Base-by-base conservation (phyloP, 2,329 filamentous ascomycete genomes). In the Beauveria scarabaeidicola region DNA sequence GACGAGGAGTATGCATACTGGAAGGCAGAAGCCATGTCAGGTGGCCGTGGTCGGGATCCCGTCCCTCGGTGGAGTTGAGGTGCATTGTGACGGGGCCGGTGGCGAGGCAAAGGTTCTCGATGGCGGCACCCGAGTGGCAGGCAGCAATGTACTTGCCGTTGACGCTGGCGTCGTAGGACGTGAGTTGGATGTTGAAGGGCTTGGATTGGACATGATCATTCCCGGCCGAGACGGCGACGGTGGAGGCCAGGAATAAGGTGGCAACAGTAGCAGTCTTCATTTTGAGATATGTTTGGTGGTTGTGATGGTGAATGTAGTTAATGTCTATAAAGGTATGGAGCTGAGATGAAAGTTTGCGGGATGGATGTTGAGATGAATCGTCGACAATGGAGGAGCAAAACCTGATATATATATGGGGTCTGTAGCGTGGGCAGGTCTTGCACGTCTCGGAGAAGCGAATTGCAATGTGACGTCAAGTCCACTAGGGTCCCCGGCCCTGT, bases 51-150 rank as follows among this genome's bases (percentile, higher is more conserved):
- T 54, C 19, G 29, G 32, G 36, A 29, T 25, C 3, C n/a, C 21
- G 21, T 11, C 15, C 27, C 10, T 15, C 29, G 38, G 46, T 52
- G 6, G 52, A 29, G 59, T 60, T 60, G 47, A 56, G 40, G 27
- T 60, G 59, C 59, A 60, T 57, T 17, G 59, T 60, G 40, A 56
- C 52, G 9, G 44, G 44, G 9, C 32, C 19, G 44, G 7, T 19
- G 17, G 8, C 13, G 5, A 60, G 13, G 40, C 59, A 60, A 25
- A 55, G 52, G 27, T 15, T 51, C 52, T 60, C 59, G 38, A 60
- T 60, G 29, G 59, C 52, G 27, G 59, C 59, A 7, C 59, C 59
- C 3, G 52, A 51, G 59, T 60, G 59, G 40, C 59, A 60, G 46
- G 59, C 59, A 6, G 46, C 46, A 36, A 60, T 29, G 21, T 51